phyloP scores from a whole-genome alignment of 352 stramenopile species.

The Phytophthora idaei region DNA sequence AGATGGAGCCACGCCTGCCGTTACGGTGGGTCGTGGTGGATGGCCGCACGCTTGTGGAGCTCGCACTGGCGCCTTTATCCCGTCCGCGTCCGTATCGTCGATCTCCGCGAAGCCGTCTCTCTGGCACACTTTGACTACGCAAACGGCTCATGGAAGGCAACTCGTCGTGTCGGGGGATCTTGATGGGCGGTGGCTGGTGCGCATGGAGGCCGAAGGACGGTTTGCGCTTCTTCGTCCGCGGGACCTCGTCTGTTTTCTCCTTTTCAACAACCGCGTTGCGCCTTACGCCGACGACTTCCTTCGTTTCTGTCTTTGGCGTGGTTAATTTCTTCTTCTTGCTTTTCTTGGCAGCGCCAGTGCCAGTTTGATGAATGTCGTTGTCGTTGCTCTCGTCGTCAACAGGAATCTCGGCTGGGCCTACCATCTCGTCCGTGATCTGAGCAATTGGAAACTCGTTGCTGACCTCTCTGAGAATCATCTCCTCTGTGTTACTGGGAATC shows the following conservation, averaged over 20 bases:
- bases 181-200: slow-evolving; percentile 60
- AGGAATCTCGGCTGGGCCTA: slow-evolving; percentile 13
- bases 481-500: slow-evolving; percentile 31
- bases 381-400: slow-evolving; percentile 1
- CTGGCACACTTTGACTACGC: slow-evolving; percentile 54
- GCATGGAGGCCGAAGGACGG: slow-evolving; percentile 28
- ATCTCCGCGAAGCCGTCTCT: slow-evolving; percentile 35
- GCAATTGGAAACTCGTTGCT: slow-evolving; percentile 25
- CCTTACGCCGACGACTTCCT: neutral
- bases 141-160: slow-evolving; percentile 37
- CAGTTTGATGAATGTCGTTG: neutral
- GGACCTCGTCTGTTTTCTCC: slow-evolving; percentile 1
- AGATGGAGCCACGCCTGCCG: slow-evolving; percentile 69
- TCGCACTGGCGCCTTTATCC: slow-evolving; percentile 6
- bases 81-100: slow-evolving; percentile 27
- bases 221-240: slow-evolving; percentile 44
- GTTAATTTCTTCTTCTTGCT: slow-evolving; percentile 31
- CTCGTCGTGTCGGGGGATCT: slow-evolving; percentile 62
- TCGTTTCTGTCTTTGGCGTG: slow-evolving; percentile 10
- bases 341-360: slow-evolving; percentile 16
- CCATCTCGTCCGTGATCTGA: slow-evolving; percentile 21
- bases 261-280: slow-evolving; percentile 5
- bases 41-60: slow-evolving; percentile 34
- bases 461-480: slow-evolving; percentile 5
- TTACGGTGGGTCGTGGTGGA: slow-evolving; percentile 65